phyloP scores from a whole-genome alignment of 768 basidiomycete species.

The Tephrocybe rancida region DNA sequence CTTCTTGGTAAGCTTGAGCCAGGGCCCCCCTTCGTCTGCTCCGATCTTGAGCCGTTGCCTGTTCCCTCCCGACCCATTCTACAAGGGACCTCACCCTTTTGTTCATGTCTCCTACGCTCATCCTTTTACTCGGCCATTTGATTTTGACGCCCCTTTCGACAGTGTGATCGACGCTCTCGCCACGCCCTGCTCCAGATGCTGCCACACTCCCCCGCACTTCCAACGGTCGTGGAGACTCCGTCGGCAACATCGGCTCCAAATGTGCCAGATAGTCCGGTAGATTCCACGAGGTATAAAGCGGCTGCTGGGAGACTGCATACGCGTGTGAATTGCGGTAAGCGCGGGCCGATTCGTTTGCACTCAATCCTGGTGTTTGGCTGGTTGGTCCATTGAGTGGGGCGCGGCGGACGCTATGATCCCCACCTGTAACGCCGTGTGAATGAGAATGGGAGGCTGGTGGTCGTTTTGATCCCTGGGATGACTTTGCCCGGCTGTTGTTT shows the following conservation, averaged over 20 bases:
- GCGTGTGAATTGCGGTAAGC: slow-evolving; percentile 81
- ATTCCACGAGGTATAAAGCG: slow-evolving; percentile 83
- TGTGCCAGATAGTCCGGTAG: slow-evolving; percentile 93
- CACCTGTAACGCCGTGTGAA: slow-evolving; percentile 29
- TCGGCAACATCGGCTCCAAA: slow-evolving; percentile 82
- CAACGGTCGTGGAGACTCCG: slow-evolving; percentile 71
- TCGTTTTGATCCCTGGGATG: slow-evolving; percentile 40
- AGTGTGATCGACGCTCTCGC: slow-evolving; percentile 60
- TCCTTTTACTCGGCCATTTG: slow-evolving; percentile 92
- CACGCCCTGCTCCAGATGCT: slow-evolving; percentile 34
- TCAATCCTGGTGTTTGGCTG: slow-evolving; percentile 37
- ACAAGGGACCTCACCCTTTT: slow-evolving; percentile 89
- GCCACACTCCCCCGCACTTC: slow-evolving; percentile 54
- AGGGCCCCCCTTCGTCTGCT: slow-evolving; percentile 69
- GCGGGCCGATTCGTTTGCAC: slow-evolving; percentile 53
- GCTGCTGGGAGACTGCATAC: slow-evolving; percentile 77
- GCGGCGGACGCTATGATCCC: slow-evolving; percentile 52
- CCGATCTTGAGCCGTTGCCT: slow-evolving; percentile 75
- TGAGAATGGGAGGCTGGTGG: slow-evolving; percentile 34
- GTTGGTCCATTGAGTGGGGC: slow-evolving; percentile 42
- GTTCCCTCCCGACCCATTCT: slow-evolving; percentile 93
- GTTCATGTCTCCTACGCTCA: slow-evolving; percentile 97
- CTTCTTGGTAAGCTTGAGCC: slow-evolving; percentile 52
- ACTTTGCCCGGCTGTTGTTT: slow-evolving; percentile 41
- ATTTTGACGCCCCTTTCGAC: slow-evolving; percentile 83